These are phyloP conservation scores for Rhodofomes roseus DNA, from an alignment of 1,284 basidiomycete species.

Conservation along the genomic window DNA sequence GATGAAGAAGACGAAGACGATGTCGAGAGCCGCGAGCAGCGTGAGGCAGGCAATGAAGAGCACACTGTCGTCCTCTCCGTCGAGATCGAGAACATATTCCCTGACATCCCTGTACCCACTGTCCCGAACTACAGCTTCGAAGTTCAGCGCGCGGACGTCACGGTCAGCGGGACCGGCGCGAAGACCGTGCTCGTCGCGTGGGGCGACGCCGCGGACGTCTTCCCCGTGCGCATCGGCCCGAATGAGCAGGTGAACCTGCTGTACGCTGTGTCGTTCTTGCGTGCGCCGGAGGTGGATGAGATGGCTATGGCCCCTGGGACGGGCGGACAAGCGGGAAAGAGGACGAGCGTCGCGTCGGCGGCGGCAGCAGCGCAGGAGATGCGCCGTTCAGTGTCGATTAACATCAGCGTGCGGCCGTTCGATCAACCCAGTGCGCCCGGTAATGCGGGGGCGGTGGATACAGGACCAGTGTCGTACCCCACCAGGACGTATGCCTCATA, in stretches of 20 bases:
- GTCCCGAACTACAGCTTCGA: constrained; percentile 60
- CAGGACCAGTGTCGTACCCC: constrained; percentile 42
- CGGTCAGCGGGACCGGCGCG: constrained; percentile 72
- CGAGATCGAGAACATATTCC: constrained; percentile 71
- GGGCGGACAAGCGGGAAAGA: constrained; percentile 7
- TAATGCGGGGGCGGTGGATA: not conserved
- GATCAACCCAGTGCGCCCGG: constrained; percentile 5
- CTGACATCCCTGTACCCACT: constrained; percentile 24
- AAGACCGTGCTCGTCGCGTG: constrained; percentile 67
- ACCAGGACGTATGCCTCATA: constrained; percentile 74
- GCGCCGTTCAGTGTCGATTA: constrained; percentile 74
- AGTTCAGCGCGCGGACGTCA: constrained; percentile 69
- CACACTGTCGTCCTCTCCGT: constrained; percentile 82
- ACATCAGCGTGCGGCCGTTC: constrained; percentile 70
- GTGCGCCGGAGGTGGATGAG: constrained; percentile 53
- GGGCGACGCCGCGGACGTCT: constrained; percentile 46
- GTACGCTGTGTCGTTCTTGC: constrained; percentile 77
- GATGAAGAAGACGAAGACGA: constrained; percentile 38
- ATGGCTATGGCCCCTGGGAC: constrained; percentile 33
- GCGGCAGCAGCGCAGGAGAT: constrained; percentile 37
- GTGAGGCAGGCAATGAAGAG: constrained; percentile 74
- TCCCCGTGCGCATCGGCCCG: constrained; percentile 67
- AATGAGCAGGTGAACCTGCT: constrained; percentile 84
- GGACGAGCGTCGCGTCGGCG: constrained; percentile 2
- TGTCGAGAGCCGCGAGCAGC: constrained; percentile 48